phyloP scores from a whole-genome alignment of 2,329 filamentous ascomycete species.

The Diaporthe amygdali region DNA sequence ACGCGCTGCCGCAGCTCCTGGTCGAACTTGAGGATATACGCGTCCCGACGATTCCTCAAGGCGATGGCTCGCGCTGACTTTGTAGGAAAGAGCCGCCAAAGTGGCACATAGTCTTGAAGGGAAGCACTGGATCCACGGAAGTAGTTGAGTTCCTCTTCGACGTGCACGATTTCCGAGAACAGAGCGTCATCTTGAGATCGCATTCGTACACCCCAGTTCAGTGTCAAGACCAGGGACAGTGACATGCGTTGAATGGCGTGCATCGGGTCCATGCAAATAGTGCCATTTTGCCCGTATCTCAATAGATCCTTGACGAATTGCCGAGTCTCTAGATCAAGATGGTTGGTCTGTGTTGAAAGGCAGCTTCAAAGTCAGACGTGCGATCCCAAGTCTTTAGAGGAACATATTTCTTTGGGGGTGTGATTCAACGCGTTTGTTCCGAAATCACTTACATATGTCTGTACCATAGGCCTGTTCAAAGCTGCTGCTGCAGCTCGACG shows the following conservation, averaged over 20 bases:
- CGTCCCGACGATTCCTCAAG: not conserved
- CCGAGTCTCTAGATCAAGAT: constrained; percentile 46
- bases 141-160: constrained; percentile 64
- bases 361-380: not conserved
- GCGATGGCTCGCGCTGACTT: not conserved
- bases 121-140: constrained; percentile 39
- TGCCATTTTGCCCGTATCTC: constrained; percentile 60
- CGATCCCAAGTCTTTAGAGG: no score
- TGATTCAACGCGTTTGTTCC: not conserved
- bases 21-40: not conserved
- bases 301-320: constrained; percentile 67
- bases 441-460: not conserved
- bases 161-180: constrained; percentile 67
- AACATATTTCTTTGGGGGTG: no score
- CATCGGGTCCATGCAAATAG: constrained; percentile 52
- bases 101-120: not conserved
- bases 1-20: not conserved
- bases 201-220: constrained; percentile 62
- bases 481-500: not conserved
- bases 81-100: not conserved
- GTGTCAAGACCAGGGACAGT: constrained; percentile 57
- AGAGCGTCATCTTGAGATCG: constrained; percentile 46
- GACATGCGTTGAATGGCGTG: constrained; percentile 55
- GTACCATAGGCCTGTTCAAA: constrained; percentile 7
- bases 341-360: not conserved